Conservation (phyloP, 805 yeast genomes). For the Candida chilensis region DNA sequence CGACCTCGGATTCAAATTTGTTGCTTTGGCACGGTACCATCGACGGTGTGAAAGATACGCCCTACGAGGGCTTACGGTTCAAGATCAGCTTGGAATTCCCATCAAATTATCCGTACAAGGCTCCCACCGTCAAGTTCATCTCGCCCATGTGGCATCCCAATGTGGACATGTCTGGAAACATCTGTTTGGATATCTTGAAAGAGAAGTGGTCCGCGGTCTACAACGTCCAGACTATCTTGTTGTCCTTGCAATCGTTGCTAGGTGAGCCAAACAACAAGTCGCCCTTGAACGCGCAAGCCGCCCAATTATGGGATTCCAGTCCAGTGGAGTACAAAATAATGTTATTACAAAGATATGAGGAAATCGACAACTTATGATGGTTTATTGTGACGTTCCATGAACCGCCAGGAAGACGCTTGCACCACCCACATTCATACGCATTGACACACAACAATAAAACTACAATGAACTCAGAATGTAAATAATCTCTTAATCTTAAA, state of each 20-base stretch:
- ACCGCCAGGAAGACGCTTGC: no score
- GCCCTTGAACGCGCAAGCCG: constrained; percentile 49
- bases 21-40: constrained; percentile 50
- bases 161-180: constrained; percentile 55
- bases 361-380: constrained; percentile 11
- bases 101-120: constrained; percentile 44
- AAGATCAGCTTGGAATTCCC: constrained; percentile 43
- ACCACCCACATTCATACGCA: no score
- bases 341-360: constrained; percentile 26
- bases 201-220: constrained; percentile 56
- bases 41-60: constrained; percentile 49
- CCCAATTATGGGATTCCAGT: constrained; percentile 40
- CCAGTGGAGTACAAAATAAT: constrained; percentile 28
- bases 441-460: no score
- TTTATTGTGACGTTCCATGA: no score
- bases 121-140: constrained; percentile 47
- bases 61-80: constrained; percentile 44
- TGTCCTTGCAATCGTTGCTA: constrained; percentile 49
- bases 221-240: constrained; percentile 49
- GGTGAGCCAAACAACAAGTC: constrained; percentile 56
- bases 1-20: constrained; percentile 41
- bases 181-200: constrained; percentile 55
- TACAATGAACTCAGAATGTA: no score
- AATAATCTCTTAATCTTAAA: no score
- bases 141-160: constrained; percentile 63